Base-by-base conservation (phyloP, 768 basidiomycete genomes). In the Favolaschia claudopus region DNA sequence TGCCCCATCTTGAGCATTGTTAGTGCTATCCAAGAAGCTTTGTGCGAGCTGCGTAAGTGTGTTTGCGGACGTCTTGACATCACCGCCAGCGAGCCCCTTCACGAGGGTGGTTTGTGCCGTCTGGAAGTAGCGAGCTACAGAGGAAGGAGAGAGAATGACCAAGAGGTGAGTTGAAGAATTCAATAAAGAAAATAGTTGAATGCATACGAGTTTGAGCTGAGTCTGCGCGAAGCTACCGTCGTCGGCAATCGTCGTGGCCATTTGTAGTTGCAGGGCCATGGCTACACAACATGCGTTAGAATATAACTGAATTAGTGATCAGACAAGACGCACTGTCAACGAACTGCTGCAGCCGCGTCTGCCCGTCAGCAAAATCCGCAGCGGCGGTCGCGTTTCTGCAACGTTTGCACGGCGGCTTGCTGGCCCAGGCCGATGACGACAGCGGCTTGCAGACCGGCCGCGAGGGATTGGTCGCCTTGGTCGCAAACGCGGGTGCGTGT, bases 401-500 rank as follows among this genome's bases (percentile, higher is more conserved):
- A 32, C 27, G 55, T 57, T 22, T 38, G 4, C 14, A 62, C 55
- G 20, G 27, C 20, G 24, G 58, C 63, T 28, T 64, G 63, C 25
- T 40, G 44, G 39, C 63, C 63, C 13, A 64, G 32, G 9, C 54
- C 55, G 33, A 64, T 38, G 2, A 52, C 32, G 14, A 53, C 44
- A 2, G n/a, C 33, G 32, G 63, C 50, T 4, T 43, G 19, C 24
- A 61, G 55, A 17, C 58, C 63, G 2, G 55, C 53, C 4, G 63
- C 63, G 24, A 64, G 59, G 36, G 58, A 51, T 37, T 64, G 63
- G 55, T 64, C 63, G 22, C 59, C 59, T 50, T 53, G 50, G 49
- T 64, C 63, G 31, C 63, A 64, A 15, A 43, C 15, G 33, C 63
- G 63, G 22, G 59, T 54, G 33, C 58, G 59, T 27, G 55, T 57